Percentiles rank a stretch among this genome's conserved stretches.
Evolutionary conservation across 106 monocot genomes (phyloP).

Genomic region (Dendrobium huoshanense): DNA sequence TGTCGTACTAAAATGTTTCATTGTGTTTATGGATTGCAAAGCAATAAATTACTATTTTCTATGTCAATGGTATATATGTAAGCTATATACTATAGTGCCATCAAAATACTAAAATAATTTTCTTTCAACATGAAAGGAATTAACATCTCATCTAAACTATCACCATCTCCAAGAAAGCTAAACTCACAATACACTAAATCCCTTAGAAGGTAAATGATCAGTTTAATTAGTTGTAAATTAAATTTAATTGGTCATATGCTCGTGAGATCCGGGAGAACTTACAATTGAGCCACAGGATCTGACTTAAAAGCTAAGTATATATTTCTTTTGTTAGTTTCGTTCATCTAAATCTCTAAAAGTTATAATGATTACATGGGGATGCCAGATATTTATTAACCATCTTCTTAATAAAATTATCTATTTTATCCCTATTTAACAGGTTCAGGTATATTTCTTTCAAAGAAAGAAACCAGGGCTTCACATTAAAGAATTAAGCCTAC

Average conservation of each 20-base stretch:
- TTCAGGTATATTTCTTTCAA: conserved; percentile 6
- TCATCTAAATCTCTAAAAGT: neutral
- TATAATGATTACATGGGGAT: neutral
- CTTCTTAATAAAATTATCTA: neutral
- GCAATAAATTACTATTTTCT: too few relatives aligned
- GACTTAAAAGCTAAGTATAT: neutral
- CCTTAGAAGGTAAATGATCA: too few relatives aligned
- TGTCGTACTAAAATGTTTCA: too few relatives aligned
- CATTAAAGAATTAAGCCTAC: conserved; percentile 26
- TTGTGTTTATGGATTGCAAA: too few relatives aligned
- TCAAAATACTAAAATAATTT: too few relatives aligned
- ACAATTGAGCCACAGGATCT: neutral
- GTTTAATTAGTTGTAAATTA: neutral
- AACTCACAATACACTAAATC: too few relatives aligned
- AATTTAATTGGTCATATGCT: neutral
- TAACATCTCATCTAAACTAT: too few relatives aligned
- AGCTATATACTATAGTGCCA: too few relatives aligned
- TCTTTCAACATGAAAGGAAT: too few relatives aligned
- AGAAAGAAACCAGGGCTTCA: conserved; percentile 9
- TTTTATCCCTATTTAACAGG: conserved; percentile 5
- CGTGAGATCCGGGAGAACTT: neutral
- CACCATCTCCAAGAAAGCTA: too few relatives aligned
- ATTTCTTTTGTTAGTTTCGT: neutral
- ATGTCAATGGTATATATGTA: too few relatives aligned
- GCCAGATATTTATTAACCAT: neutral